A percentile compares a stretch with the other conserved stretches of the same genome.
Conservation (phyloP, 176 grass and related monocot species). For the Juncus effusus region DNA sequence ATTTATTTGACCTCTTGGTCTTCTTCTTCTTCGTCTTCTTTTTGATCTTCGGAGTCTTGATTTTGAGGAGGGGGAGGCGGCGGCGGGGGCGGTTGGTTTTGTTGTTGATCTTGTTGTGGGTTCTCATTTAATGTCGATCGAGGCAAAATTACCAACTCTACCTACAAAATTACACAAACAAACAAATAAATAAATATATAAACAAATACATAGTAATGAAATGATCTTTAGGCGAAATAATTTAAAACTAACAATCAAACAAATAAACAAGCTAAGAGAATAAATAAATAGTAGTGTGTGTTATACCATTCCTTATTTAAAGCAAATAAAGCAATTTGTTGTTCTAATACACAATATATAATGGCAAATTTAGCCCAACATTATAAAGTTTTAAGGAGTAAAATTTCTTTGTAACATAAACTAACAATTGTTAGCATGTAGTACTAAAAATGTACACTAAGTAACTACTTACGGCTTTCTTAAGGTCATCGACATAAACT, state of each 20-base stretch:
- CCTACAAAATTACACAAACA: slow-evolving; percentile 42
- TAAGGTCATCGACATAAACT: slow-evolving; percentile 95
- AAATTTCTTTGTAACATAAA: slow-evolving; percentile 15
- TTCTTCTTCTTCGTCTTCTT: slow-evolving; percentile 82
- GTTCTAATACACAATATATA: no score
- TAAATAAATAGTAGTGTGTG: no score
- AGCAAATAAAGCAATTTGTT: no score
- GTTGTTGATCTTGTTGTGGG: slow-evolving; percentile 75
- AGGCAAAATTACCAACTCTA: slow-evolving; percentile 95
- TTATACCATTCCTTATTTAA: no score
- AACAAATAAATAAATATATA: background rate
- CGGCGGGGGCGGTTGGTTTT: slow-evolving; percentile 73
- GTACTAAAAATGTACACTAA: slow-evolving; percentile 14
- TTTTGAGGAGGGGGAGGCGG: slow-evolving; percentile 85
- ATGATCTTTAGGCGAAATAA: no score
- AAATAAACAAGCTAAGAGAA: no score
- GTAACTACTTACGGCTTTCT: slow-evolving; percentile 86
- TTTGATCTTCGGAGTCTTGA: slow-evolving; percentile 92
- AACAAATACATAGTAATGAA: background rate
- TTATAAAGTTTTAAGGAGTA: slow-evolving; percentile 2
- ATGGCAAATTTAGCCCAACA: background rate
- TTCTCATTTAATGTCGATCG: slow-evolving; percentile 85
- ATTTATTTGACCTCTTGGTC: slow-evolving; percentile 64
- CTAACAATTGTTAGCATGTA: background rate
- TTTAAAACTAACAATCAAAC: no score